Evolutionary conservation across 2,329 filamentous ascomycete genomes (phyloP).

Genomic region (Teratosphaeria zuluensis): DNA sequence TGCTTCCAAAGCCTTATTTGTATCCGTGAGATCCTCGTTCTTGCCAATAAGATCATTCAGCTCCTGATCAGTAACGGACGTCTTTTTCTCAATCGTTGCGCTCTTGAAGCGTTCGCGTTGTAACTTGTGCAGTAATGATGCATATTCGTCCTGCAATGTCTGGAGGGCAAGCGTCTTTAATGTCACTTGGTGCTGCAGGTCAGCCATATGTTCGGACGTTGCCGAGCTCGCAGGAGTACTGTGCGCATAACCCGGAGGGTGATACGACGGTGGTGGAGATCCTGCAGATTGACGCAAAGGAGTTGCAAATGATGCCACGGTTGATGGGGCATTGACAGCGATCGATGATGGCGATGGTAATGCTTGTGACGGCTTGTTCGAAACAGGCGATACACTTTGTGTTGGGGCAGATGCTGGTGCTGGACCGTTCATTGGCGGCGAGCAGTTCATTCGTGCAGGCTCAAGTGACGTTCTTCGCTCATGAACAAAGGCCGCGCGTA

Average conservation of each 20-base stretch:
- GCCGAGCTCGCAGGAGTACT: conserved; percentile 16
- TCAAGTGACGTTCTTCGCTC: conserved; percentile 12
- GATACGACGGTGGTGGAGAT: conserved; percentile 17
- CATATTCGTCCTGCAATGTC: conserved; percentile 46
- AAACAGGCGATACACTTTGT: conserved; percentile 11
- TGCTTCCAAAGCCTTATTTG: conserved; percentile 38
- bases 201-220: conserved; percentile 32
- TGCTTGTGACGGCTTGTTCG: conserved; percentile 5
- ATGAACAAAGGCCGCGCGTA: background rate
- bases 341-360: conserved; percentile 20
- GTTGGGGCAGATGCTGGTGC: conserved; percentile 13
- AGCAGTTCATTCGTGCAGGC: conserved; percentile 8
- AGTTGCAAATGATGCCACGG: conserved; percentile 1
- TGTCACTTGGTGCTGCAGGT: conserved; percentile 46
- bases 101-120: conserved; percentile 42
- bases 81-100: conserved; percentile 41
- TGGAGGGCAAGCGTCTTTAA: conserved; percentile 44
- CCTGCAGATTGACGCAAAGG: conserved; percentile 8
- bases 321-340: conserved; percentile 9
- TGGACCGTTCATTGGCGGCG: conserved; percentile 12
- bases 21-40: conserved; percentile 39
- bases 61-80: conserved; percentile 41
- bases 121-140: conserved; percentile 42
- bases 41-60: conserved; percentile 44
- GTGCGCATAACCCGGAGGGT: conserved; percentile 14